These are phyloP conservation scores for Aspergillus campestris DNA, from an alignment of 495 filamentous ascomycete species.

Conservation along the genomic window DNA sequence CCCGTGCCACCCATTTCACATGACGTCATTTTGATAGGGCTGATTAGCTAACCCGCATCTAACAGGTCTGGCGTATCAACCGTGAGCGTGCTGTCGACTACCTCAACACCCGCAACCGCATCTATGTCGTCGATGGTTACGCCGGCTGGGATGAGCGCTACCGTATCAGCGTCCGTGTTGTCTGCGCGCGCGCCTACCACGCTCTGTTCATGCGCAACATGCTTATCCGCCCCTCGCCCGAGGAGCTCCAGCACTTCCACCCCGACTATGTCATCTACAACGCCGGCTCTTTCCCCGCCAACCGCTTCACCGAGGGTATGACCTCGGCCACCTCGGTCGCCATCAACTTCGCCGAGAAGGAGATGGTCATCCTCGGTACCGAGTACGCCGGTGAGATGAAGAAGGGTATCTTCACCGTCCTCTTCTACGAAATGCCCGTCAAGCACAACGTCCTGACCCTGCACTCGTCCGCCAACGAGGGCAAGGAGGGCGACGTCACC, in stretches of 20 bases:
- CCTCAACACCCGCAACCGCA: slow-evolving; percentile 95
- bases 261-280: slow-evolving; percentile 99
- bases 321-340: slow-evolving; percentile 85
- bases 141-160: slow-evolving; percentile 99
- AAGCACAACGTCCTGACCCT: slow-evolving; percentile 98
- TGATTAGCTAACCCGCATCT: slow-evolving; percentile 12
- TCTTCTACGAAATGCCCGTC: slow-evolving; percentile 99
- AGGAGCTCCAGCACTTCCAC: slow-evolving; percentile 94
- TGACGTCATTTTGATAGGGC: slow-evolving; percentile 29
- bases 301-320: slow-evolving; percentile 97
- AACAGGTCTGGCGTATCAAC: slow-evolving; percentile 98
- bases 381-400: slow-evolving; percentile 99
- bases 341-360: slow-evolving; percentile 83
- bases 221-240: slow-evolving; percentile 86
- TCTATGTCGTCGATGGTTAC: slow-evolving; percentile 96
- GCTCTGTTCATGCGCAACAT: slow-evolving; percentile 99
- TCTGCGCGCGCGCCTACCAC: slow-evolving; percentile 98
- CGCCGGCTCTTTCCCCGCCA: slow-evolving; percentile 95
- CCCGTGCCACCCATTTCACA: slow-evolving; percentile 15
- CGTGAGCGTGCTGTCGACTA: slow-evolving; percentile 97
- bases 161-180: slow-evolving; percentile 92
- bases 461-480: slow-evolving; percentile 90
- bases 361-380: slow-evolving; percentile 97
- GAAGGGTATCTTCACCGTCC: slow-evolving; percentile 98
- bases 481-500: slow-evolving; percentile 80